These are phyloP conservation scores for Dendrobium huoshanense DNA, from an alignment of 106 monocot species.

Conservation along the genomic window DNA sequence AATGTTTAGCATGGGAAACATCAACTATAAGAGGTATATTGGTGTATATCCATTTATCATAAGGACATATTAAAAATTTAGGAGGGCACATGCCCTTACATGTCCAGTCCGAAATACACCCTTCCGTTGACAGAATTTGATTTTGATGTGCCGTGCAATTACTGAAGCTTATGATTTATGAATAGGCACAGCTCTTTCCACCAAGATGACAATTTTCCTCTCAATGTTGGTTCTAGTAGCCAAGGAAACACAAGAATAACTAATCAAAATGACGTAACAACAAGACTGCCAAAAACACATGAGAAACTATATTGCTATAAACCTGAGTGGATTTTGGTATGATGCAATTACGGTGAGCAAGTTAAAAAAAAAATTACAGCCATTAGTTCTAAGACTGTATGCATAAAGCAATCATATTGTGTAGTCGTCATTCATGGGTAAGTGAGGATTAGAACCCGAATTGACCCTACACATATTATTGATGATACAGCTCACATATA, in stretches of 20 bases:
- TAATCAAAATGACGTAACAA: not conserved
- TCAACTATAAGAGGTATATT: too few relatives aligned
- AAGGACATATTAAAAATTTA: too few relatives aligned
- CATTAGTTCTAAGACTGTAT: not conserved
- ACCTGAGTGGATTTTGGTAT: not conserved
- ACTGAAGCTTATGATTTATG: constrained; percentile 1
- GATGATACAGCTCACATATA: not conserved
- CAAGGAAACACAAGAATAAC: not conserved
- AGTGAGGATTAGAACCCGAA: not conserved
- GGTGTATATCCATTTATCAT: too few relatives aligned
- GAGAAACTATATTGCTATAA: not conserved
- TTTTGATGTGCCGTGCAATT: not conserved
- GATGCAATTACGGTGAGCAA: not conserved
- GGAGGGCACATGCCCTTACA: too few relatives aligned
- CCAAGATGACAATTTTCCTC: not conserved
- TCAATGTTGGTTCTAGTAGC: not conserved
- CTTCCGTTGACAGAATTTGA: not conserved
- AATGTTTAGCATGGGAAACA: too few relatives aligned
- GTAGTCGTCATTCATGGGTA: not conserved
- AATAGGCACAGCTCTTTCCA: not conserved
- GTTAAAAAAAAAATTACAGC: not conserved
- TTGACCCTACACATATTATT: not conserved
- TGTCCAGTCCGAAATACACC: too few relatives aligned
- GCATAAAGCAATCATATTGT: not conserved
- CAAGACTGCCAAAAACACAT: not conserved